phyloP scores from a whole-genome alignment of 2,329 filamentous ascomycete genomes.

The Cadophora luteo-olivacea region DNA sequence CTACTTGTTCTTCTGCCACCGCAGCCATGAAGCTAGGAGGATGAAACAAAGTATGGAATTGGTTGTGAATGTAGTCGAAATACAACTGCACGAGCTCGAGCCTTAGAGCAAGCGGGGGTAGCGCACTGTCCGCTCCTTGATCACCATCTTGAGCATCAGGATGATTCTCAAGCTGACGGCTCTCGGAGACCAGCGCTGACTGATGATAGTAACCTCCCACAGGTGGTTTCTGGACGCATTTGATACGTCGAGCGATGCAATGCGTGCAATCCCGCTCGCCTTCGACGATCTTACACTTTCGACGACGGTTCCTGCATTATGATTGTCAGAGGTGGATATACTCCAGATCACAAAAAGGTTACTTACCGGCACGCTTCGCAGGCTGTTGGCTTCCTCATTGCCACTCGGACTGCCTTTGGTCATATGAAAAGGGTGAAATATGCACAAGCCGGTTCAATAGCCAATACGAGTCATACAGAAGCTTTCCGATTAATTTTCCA shows the following conservation, averaged over 20 bases:
- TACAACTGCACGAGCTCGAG: constrained; percentile 34
- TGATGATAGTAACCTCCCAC: constrained; percentile 9
- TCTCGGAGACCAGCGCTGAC: background rate
- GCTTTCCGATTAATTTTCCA: constrained; percentile 9
- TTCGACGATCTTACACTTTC: constrained; percentile 12
- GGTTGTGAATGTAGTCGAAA: constrained; percentile 37
- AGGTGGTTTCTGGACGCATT: constrained; percentile 15
- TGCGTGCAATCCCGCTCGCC: constrained; percentile 4
- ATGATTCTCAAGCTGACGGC: background rate
- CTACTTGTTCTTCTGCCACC: constrained; percentile 23
- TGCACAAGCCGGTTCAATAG: constrained; percentile 5
- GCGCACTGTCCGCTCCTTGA: constrained; percentile 28
- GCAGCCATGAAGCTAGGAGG: constrained; percentile 31
- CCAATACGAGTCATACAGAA: constrained; percentile 2
- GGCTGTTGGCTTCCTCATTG: constrained; percentile 16
- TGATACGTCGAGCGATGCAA: constrained; percentile 14
- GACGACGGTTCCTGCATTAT: constrained; percentile 10
- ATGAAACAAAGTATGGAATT: constrained; percentile 37
- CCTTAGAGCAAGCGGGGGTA: constrained; percentile 22
- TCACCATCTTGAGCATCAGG: background rate
- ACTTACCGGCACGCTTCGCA: constrained; percentile 14
- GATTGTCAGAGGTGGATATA: background rate
- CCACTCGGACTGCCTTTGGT: background rate
- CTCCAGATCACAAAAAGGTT: background rate
- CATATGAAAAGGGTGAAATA: background rate